Base-by-base conservation (phyloP, 78 protist genomes). In the Speleostelium caveatum region DNA sequence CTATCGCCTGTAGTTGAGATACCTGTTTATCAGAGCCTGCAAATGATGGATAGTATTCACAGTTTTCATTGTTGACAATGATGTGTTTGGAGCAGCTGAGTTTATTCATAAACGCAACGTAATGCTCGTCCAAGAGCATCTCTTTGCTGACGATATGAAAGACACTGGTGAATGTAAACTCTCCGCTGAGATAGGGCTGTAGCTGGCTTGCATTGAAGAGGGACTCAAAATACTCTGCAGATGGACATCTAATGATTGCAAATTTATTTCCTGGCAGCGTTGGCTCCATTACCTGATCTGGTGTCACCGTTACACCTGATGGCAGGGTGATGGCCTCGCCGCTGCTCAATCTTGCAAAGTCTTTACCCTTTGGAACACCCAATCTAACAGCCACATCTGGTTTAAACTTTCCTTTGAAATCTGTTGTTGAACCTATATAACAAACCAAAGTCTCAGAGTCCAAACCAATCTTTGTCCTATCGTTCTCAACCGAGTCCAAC, bases 191-290 rank as follows among this genome's bases (percentile, higher is more conserved):
- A 30, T 36, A 12, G 5, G 28, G 3, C 19, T 51, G 49, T 30
- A 32, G 42, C 26, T 38, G 7, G 35, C 60, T 30, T 32, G 21
- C 2, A 12, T 76, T 42, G 10, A 69, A 69, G 3, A 83, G n/a
- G 10, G 63, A 35, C 35, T 41, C 35, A 2, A 83, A 68, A 26
- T 83, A 71, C 0, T 58, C 72, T 32, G 33, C 36, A 0, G 71
- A 41, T 67, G 91, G 91, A 83, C 91, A 83, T 35, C 67, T 35
- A 0, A 83, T 56, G 28, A 58, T 51, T 2, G 61, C 71, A 41
- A 83, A 83, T 55, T 38, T 68, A n/a, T 77, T 22, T 6, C 91
- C 91, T 6, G 78, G 79, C 21, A 22, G 12, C 2, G 51, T 7
- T 14, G 67, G 67, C 0, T 61, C 61, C 42, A 30, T 30, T 1